A percentile compares a stretch with the other conserved stretches of the same genome.
These are phyloP conservation scores for Trichoderma gracile DNA, from an alignment of 2,329 filamentous ascomycete genomes.

Conservation along the genomic window DNA sequence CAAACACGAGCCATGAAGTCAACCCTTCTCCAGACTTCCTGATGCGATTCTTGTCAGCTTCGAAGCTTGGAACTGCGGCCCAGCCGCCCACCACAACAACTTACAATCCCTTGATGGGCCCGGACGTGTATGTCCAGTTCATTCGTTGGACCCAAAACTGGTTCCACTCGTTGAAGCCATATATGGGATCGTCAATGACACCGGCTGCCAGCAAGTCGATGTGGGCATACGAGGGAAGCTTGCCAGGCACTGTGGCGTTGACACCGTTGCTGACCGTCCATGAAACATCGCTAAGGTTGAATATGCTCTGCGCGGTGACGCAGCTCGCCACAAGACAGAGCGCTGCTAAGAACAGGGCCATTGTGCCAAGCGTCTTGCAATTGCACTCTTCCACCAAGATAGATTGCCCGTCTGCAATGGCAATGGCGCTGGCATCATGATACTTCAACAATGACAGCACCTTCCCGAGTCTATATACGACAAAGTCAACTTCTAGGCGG, in stretches of 20 bases:
- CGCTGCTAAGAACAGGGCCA: constrained; percentile 2
- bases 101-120: constrained; percentile 43
- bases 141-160: constrained; percentile 54
- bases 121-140: constrained; percentile 63
- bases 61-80: background rate
- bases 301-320: background rate
- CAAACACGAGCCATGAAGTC: constrained; percentile 58
- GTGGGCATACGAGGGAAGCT: constrained; percentile 59
- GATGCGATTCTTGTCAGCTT: constrained; percentile 27
- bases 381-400: background rate
- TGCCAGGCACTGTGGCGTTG: constrained; percentile 47
- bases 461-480: constrained; percentile 1
- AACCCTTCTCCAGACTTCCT: constrained; percentile 30
- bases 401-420: background rate
- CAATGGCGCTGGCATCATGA: background rate
- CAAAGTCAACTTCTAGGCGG: background rate
- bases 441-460: background rate
- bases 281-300: constrained; percentile 5
- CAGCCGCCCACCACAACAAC: constrained; percentile 24
- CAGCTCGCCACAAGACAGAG: background rate
- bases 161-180: constrained; percentile 60
- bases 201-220: constrained; percentile 57
- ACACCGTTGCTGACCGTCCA: constrained; percentile 25
- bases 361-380: constrained; percentile 11
- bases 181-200: constrained; percentile 47